Evolutionary conservation across 2,329 filamentous ascomycete genomes (phyloP), one percentile per base, ranked within the genome.

Genomic region (Cytospora mali): DNA sequence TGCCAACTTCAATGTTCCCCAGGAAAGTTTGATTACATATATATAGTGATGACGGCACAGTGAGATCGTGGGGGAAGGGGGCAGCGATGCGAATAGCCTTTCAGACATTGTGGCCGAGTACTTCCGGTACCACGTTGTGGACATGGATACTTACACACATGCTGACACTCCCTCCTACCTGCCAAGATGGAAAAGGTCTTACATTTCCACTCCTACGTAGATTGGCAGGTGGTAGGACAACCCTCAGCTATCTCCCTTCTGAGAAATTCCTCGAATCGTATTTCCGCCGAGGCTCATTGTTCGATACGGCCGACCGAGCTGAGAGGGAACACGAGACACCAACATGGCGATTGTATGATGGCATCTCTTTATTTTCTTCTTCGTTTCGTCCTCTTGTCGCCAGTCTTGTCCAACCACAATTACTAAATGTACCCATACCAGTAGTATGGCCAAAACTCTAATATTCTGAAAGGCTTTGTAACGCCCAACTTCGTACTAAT

Each of bases 331-430:
- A 23, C 58, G 51, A 28, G 58, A 60, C 58, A n/a, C n/a, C n/a
- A 39, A 48, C 21, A 39, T 55, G 58, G 58, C 33, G 42, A 55
- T 28, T n/a, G 27, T 28, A 55, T 61, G 58, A 61, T 50, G 58
- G 35, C 35, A 48, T 55, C 16, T 29, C 51, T 23, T 35, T n/a
- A n/a, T n/a, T n/a, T 39, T n/a, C 5, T 4, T 18, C 2, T 50
- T 31, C 33, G 28, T 52, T 48, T 55, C 50, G 35, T 27, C 25
- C 31, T 31, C 49, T 51, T 58, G 55, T 57, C 60, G 60, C 54
- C 60, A 27, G 48, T 28, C 35, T 28, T 62, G 60, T 54, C 60
- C 60, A 58, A 50, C 55, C 48, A 31, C 13, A 53, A 21, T n/a
- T 42, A 52, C n/a, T 27, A 27, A 33, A n/a, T n/a, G 21, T 18